Percentiles rank a stretch among this genome's conserved stretches.
Conservation (phyloP, 2,329 filamentous ascomycete species). For the Diaporthe longicolla region DNA sequence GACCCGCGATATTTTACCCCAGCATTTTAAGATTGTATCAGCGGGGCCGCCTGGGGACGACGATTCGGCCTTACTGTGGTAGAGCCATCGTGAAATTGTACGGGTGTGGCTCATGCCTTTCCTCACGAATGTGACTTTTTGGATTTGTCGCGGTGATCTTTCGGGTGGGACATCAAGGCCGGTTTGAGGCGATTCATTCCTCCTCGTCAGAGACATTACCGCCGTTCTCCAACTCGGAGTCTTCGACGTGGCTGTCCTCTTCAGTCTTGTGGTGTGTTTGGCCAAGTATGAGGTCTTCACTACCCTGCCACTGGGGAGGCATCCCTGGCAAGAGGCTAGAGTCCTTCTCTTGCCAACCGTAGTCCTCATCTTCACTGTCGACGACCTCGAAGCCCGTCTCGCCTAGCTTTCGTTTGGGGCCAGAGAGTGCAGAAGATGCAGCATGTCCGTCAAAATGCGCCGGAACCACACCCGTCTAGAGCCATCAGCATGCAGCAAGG, state of each 20-base stretch:
- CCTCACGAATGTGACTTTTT: neutral
- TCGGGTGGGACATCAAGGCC: conserved; percentile 3
- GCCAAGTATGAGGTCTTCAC: conserved; percentile 72
- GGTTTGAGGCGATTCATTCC: conserved; percentile 32
- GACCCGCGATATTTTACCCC: conserved; percentile 37
- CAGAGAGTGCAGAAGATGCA: conserved; percentile 54
- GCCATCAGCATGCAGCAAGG: conserved; percentile 36
- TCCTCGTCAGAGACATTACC: conserved; percentile 43
- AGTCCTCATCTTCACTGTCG: conserved; percentile 77
- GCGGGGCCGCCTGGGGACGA: conserved; percentile 18
- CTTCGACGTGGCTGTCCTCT: conserved; percentile 58
- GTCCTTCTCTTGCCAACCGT: conserved; percentile 79
- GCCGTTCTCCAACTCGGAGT: conserved; percentile 47
- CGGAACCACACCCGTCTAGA: conserved; percentile 60
- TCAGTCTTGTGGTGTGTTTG: conserved; percentile 49
- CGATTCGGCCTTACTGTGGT: conserved; percentile 16
- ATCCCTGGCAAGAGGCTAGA: conserved; percentile 71
- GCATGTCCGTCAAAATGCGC: conserved; percentile 57
- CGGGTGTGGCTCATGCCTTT: conserved; percentile 3
- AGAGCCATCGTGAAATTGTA: conserved; percentile 4
- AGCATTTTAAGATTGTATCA: conserved; percentile 35
- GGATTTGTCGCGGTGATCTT: neutral
- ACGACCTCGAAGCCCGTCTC: conserved; percentile 72
- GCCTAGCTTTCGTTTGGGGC: conserved; percentile 74
- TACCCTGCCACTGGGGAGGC: conserved; percentile 78